Conservation (phyloP, 2,329 filamentous ascomycete genomes). For the Ascochyta pisi region DNA sequence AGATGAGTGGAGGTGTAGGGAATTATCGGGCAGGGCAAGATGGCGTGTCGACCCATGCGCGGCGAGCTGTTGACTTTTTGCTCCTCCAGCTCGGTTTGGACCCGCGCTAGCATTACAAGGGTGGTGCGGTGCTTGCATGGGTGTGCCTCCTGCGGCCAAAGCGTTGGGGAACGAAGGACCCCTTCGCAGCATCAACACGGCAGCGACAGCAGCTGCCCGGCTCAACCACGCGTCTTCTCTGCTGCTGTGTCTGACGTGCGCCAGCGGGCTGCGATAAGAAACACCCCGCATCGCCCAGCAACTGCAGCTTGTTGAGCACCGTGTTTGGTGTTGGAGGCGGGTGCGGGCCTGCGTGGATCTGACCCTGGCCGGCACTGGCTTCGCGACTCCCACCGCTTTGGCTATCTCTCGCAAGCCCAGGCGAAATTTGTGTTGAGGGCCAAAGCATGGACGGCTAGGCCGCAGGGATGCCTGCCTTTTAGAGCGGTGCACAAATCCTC, state of each 20-base stretch:
- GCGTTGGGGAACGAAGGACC: slow-evolving; percentile 18
- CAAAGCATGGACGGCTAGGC: slow-evolving; percentile 33
- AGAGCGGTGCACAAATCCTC: slow-evolving; percentile 41
- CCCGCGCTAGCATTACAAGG: slow-evolving; percentile 14
- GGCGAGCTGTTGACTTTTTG: slow-evolving; percentile 38
- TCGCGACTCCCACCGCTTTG: slow-evolving; percentile 29
- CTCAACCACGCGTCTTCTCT: slow-evolving; percentile 3
- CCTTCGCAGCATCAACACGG: slow-evolving; percentile 7
- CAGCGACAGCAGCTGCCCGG: slow-evolving; percentile 2
- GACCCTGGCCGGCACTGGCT: slow-evolving; percentile 18
- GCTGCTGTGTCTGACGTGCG: slow-evolving; percentile 3
- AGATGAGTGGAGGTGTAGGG: slow-evolving; percentile 26
- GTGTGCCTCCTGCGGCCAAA: slow-evolving; percentile 17
- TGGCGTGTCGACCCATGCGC: slow-evolving; percentile 32
- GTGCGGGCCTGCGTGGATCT: slow-evolving; percentile 12
- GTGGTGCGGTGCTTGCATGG: slow-evolving; percentile 8
- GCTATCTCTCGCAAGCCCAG: slow-evolving; percentile 29
- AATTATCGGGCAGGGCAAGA: slow-evolving; percentile 20
- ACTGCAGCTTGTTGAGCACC: slow-evolving; percentile 17
- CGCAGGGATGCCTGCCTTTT: slow-evolving; percentile 44
- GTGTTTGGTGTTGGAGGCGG: slow-evolving; percentile 6
- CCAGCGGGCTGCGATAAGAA: slow-evolving; percentile 9
- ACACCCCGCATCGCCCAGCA: slow-evolving; percentile 3
- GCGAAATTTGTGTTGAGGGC: slow-evolving; percentile 41
- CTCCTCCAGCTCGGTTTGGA: slow-evolving; percentile 18